A percentile compares a stretch with the other conserved stretches of the same genome.
Evolutionary conservation across 208 protist genomes (phyloP).

Genomic region (Crithidia fasciculata): DNA sequence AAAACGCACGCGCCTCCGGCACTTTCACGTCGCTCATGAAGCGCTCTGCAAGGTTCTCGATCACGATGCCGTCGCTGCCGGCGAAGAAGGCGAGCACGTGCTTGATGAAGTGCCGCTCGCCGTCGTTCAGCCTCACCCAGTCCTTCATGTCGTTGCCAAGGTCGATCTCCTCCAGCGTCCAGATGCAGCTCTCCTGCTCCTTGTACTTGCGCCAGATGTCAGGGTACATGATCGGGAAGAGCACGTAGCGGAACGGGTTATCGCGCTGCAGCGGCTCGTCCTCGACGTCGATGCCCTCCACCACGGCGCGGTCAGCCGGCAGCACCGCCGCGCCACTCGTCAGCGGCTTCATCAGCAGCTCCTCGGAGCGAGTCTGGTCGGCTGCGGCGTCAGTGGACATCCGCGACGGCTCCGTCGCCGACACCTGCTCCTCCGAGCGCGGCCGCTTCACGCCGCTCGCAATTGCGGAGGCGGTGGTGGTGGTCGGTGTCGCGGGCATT

Average conservation of each 20-base stretch:
- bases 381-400: neutral
- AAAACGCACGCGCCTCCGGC: conserved; percentile 98
- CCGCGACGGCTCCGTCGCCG: neutral
- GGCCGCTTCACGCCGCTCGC: neutral
- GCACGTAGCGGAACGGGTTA: conserved; percentile 97
- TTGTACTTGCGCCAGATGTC: conserved; percentile 99
- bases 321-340: conserved; percentile 8
- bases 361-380: conserved; percentile 6
- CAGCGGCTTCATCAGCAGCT: conserved; percentile 14
- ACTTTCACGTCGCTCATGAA: conserved; percentile 99
- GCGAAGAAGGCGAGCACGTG: conserved; percentile 99
- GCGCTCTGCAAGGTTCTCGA: conserved; percentile 97
- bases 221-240: conserved; percentile 98
- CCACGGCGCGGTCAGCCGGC: conserved; percentile 6
- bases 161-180: conserved; percentile 99
- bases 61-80: conserved; percentile 98
- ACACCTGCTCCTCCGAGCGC: neutral
- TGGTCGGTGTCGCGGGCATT: neutral
- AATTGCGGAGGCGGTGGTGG: neutral
- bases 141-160: conserved; percentile 94
- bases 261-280: conserved; percentile 96
- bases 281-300: conserved; percentile 19
- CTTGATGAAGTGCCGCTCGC: conserved; percentile 98
- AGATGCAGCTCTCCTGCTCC: conserved; percentile 97
- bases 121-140: conserved; percentile 95